Base-by-base conservation (phyloP, 2,329 filamentous ascomycete genomes). In the Pseudohalonectria lignicola region DNA sequence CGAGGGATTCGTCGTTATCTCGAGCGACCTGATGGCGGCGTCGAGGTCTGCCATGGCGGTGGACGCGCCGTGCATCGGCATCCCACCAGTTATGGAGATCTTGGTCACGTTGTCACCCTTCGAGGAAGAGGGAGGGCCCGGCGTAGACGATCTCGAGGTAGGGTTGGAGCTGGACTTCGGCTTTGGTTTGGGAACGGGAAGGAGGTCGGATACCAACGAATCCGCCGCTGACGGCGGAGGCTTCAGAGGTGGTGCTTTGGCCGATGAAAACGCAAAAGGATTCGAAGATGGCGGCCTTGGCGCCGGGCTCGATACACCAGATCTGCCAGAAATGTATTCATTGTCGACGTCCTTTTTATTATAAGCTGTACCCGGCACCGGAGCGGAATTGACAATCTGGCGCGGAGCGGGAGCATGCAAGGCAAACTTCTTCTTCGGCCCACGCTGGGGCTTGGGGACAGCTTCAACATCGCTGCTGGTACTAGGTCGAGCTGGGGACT, bases 1-100 rank as follows among this genome's bases (percentile, higher is more conserved):
- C 0, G 78, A 75, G 0, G 87, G 86, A 53, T 95, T 95, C 2
- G 88, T 95, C 37, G 84, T 83, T n/a, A 94, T 74, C 55, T 98
- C 92, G 6, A 98, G 74, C 2, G 81, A 73, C 18, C 87, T 80
- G 47, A 98, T 96, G 4, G 90, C 88, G 1, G 86, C 79, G 47
- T 84, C 79, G 2, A 84, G 61, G 49, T 82, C 79, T 13, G 75
- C 75, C 15, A 92, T 65, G 1, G 80, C 77, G 2, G 80, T 81
- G 0, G 83, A 86, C 28, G 82, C 76, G 13, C 86, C 85, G 40
- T 86, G 80, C 84, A 92, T 92, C 2, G 84, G 77, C 9, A 74
- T 79, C 11, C 86, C 86, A 31, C 86, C 86, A 1, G 82, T 68
- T 40, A 92, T 79, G 45, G 74, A 76, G 39, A 86, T 60, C 57